These are phyloP conservation scores for Penicillium robsamsonii DNA, from an alignment of 495 filamentous ascomycete genomes.

Conservation along the genomic window DNA sequence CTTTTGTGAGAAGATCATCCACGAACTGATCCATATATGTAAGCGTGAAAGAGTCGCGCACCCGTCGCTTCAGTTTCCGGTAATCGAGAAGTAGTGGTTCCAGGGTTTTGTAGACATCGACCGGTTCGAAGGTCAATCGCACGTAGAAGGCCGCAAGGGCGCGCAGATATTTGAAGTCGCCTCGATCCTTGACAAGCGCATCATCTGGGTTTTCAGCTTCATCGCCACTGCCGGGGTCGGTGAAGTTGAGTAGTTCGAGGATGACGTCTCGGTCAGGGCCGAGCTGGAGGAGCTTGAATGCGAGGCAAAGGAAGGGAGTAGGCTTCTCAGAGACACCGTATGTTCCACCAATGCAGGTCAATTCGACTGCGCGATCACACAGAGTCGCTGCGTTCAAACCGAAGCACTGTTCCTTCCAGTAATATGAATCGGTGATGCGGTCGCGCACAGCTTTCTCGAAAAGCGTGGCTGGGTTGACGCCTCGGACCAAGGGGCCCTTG, in stretches of 20 bases:
- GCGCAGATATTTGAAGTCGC: constrained; percentile 86
- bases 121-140: constrained; percentile 79
- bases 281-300: constrained; percentile 91
- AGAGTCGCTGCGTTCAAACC: constrained; percentile 87
- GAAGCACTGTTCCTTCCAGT: constrained; percentile 99
- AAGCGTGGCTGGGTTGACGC: constrained; percentile 83
- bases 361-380: constrained; percentile 82
- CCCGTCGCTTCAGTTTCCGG: constrained; percentile 75
- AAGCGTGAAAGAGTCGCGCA: constrained; percentile 65
- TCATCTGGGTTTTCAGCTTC: constrained; percentile 30
- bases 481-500: constrained; percentile 63
- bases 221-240: constrained; percentile 39
- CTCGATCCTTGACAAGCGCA: constrained; percentile 49
- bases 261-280: constrained; percentile 75
- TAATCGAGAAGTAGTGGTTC: constrained; percentile 83
- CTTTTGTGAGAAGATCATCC: constrained; percentile 86
- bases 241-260: constrained; percentile 71
- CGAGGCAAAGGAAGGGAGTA: constrained; percentile 89
- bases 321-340: constrained; percentile 79
- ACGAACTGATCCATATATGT: constrained; percentile 92
- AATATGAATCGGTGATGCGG: constrained; percentile 90
- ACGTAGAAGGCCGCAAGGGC: constrained; percentile 90
- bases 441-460: constrained; percentile 92
- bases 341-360: constrained; percentile 81
- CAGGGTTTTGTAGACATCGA: constrained; percentile 73